phyloP scores from a whole-genome alignment of 768 basidiomycete species.

The Pholiota conissans region DNA sequence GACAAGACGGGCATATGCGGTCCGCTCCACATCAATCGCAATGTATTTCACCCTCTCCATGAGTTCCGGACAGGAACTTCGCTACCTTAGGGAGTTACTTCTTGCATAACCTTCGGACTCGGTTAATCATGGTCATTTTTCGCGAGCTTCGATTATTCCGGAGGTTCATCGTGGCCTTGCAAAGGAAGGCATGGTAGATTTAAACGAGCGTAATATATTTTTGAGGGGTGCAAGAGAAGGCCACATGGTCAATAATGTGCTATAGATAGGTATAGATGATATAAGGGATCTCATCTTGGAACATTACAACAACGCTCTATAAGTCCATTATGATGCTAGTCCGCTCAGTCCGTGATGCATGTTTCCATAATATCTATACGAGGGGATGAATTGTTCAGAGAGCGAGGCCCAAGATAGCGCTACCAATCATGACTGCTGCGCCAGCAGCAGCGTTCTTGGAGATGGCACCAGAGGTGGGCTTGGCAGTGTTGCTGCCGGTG shows the following conservation, averaged over 20 bases:
- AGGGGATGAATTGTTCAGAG: conserved; percentile 5
- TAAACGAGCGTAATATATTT: conserved; percentile 14
- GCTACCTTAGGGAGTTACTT: background rate
- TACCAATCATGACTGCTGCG: conserved; percentile 22
- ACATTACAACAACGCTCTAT: conserved; percentile 14
- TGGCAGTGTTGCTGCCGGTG: conserved; percentile 1
- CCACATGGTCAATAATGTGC: conserved; percentile 25
- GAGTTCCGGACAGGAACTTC: background rate
- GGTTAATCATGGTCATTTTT: background rate
- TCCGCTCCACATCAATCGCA: background rate
- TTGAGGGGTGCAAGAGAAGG: conserved; percentile 9
- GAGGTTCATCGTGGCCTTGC: background rate
- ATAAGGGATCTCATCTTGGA: conserved; percentile 19
- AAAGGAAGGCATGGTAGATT: background rate
- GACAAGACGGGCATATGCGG: background rate
- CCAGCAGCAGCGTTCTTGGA: conserved; percentile 20
- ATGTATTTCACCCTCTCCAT: background rate
- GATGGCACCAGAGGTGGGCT: conserved; percentile 14
- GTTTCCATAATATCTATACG: background rate
- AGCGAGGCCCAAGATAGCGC: conserved; percentile 18
- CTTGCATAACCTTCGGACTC: background rate
- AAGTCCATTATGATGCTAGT: conserved; percentile 13
- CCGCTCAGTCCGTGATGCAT: conserved; percentile 12
- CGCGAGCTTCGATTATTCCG: background rate
- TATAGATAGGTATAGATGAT: conserved; percentile 21